phyloP scores from a whole-genome alignment of 2,329 filamentous ascomycete genomes.

The Trichoderma sp. region DNA sequence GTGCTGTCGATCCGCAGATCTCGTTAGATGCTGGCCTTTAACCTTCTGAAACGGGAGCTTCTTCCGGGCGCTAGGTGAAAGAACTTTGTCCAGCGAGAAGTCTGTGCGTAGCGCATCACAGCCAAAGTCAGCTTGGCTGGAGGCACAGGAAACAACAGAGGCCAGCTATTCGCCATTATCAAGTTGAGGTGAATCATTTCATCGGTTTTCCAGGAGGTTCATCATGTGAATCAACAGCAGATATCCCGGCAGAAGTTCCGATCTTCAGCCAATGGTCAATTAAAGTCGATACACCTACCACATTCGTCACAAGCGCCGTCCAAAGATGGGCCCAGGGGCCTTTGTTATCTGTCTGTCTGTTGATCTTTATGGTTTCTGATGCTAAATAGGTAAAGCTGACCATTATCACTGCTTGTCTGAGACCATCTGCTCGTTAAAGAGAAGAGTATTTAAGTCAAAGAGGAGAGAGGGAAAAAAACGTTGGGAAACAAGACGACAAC shows the following conservation, averaged over 20 bases:
- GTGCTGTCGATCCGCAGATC: constrained; percentile 27
- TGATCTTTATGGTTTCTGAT: constrained; percentile 16
- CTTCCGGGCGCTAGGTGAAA: constrained; percentile 25
- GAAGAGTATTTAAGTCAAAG: not conserved
- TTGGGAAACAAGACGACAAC: not conserved
- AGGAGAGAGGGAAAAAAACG: not conserved
- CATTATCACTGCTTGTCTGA: not conserved
- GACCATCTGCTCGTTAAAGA: not conserved
- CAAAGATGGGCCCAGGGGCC: constrained; percentile 13
- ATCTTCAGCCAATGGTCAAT: constrained; percentile 12
- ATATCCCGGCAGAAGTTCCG: constrained; percentile 13
- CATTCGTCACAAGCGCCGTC: constrained; percentile 26
- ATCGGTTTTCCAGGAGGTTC: not conserved
- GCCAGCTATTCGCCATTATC: not conserved
- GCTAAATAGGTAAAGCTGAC: constrained; percentile 14
- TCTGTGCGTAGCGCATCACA: not conserved
- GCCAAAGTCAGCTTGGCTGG: constrained; percentile 1
- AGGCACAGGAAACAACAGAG: not conserved
- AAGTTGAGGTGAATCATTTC: not conserved
- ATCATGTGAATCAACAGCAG: constrained; percentile 6
- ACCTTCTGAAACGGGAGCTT: constrained; percentile 28
- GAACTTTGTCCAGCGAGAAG: constrained; percentile 8
- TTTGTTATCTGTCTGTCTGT: constrained; percentile 10
- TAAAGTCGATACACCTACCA: constrained; percentile 19
- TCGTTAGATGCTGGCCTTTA: not conserved